A percentile compares a stretch with the other conserved stretches of the same genome.
These are phyloP conservation scores for Stephanocyclus meneghinianus DNA, from an alignment of 352 stramenopile species.

Conservation along the genomic window DNA sequence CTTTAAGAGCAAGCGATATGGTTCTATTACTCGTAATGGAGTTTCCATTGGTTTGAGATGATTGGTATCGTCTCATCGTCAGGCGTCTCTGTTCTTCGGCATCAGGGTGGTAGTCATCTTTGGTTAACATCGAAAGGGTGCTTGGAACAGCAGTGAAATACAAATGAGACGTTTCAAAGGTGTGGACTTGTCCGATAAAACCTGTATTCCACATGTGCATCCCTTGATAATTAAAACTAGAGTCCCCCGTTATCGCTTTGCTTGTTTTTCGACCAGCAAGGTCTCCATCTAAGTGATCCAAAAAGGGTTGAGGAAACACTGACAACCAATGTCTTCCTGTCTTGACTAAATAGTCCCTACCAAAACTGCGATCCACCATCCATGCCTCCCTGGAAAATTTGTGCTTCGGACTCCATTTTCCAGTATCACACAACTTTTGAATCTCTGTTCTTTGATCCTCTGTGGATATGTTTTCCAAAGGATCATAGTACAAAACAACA, in stretches of 20 bases:
- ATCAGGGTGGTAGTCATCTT: conserved; percentile 47
- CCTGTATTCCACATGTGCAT: conserved; percentile 72
- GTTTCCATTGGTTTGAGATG: conserved; percentile 17
- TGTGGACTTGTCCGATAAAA: conserved; percentile 76
- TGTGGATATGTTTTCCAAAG: conserved; percentile 51
- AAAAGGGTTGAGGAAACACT: conserved; percentile 56
- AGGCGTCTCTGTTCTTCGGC: conserved; percentile 51
- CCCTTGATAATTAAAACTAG: not conserved
- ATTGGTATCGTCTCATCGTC: conserved; percentile 31
- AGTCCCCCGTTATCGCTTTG: not conserved
- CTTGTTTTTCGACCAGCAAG: not conserved
- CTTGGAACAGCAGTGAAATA: conserved; percentile 58
- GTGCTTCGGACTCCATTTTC: conserved; percentile 52
- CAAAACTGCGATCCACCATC: conserved; percentile 49
- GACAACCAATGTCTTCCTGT: conserved; percentile 70
- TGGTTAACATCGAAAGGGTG: conserved; percentile 39
- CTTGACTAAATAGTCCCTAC: conserved; percentile 69
- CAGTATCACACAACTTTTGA: conserved; percentile 24
- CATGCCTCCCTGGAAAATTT: conserved; percentile 54
- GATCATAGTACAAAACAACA: conserved; percentile 70
- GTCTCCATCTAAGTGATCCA: not conserved
- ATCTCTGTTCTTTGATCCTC: conserved; percentile 49
- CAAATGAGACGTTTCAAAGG: conserved; percentile 62
- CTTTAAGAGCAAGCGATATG: conserved; percentile 71
- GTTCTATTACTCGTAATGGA: conserved; percentile 7